phyloP scores from a whole-genome alignment of 2,329 filamentous ascomycete species.

The Tolypocladium inflatum region DNA sequence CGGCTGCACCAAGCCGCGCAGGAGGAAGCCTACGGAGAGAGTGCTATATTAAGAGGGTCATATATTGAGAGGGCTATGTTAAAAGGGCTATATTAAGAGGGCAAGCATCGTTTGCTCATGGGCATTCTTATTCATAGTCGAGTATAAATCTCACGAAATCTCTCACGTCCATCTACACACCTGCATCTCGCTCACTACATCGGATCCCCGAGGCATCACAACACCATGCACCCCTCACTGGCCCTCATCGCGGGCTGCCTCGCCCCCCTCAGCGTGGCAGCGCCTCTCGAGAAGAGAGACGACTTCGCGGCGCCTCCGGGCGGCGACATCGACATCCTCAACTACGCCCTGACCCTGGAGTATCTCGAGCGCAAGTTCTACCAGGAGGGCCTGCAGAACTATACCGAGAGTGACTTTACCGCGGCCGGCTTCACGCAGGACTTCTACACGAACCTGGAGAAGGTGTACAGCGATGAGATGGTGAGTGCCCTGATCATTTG shows the following conservation, averaged over 20 bases:
- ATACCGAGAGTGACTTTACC: slow-evolving; percentile 40
- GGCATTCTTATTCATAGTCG: too few species aligned
- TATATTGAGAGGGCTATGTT: too few species aligned
- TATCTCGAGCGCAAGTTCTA: slow-evolving; percentile 56
- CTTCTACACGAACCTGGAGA: slow-evolving; percentile 49
- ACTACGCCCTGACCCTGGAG: slow-evolving; percentile 41
- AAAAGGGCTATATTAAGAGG: neutral
- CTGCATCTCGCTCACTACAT: neutral
- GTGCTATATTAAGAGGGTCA: neutral
- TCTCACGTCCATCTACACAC: neutral
- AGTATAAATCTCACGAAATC: neutral
- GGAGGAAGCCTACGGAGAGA: neutral
- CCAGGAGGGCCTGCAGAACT: slow-evolving; percentile 47
- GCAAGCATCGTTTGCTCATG: neutral
- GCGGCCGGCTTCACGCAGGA: slow-evolving; percentile 37
- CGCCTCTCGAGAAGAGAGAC: neutral
- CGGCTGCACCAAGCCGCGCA: neutral
- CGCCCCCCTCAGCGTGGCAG: neutral
- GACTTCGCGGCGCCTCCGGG: neutral
- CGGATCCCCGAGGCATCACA: neutral
- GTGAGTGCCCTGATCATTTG: neutral
- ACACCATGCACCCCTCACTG: slow-evolving; percentile 3
- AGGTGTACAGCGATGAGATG: slow-evolving; percentile 44
- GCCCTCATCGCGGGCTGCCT: slow-evolving; percentile 4
- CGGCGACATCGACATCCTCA: slow-evolving; percentile 23